phyloP scores from a whole-genome alignment of 495 filamentous ascomycete species.

The Lichina pygmaea region DNA sequence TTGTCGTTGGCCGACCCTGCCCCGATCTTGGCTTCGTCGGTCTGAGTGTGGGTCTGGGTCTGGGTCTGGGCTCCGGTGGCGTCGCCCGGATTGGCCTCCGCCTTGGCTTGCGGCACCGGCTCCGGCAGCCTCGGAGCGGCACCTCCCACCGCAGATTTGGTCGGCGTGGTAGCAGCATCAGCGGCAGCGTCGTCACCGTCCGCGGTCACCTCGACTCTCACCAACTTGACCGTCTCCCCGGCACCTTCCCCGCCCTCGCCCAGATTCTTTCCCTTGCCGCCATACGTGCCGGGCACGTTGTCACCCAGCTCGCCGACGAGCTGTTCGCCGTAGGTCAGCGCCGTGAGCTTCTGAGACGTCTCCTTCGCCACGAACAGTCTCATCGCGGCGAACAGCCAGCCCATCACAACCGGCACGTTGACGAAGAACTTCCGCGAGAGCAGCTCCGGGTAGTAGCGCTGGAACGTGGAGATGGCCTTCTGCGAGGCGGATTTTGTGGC shows the following conservation, averaged over 20 bases:
- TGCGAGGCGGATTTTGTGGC: slow-evolving; percentile 40
- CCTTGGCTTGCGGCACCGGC: too few species aligned
- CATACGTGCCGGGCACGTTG: slow-evolving; percentile 37
- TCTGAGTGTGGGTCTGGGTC: too few species aligned
- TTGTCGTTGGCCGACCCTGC: too few species aligned
- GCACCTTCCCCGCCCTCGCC: background rate
- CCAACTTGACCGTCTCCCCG: background rate
- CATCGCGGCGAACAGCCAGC: slow-evolving; percentile 56
- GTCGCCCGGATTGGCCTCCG: too few species aligned
- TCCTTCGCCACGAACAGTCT: slow-evolving; percentile 54
- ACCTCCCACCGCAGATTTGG: too few species aligned
- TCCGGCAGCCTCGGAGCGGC: too few species aligned
- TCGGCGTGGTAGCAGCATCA: too few species aligned
- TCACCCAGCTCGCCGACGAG: slow-evolving; percentile 37
- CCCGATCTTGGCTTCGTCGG: too few species aligned
- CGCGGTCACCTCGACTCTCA: too few species aligned
- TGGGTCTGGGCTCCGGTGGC: too few species aligned
- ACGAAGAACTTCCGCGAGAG: slow-evolving; percentile 79
- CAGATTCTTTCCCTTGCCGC: slow-evolving; percentile 26
- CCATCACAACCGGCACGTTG: slow-evolving; percentile 71
- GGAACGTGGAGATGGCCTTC: slow-evolving; percentile 54
- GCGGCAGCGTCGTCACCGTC: too few species aligned
- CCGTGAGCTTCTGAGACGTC: slow-evolving; percentile 65
- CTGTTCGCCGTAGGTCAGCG: slow-evolving; percentile 46
- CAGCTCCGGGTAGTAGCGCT: slow-evolving; percentile 61